Base-by-base conservation (phyloP, 331 rosid genomes). In the Cydonia oblonga region DNA sequence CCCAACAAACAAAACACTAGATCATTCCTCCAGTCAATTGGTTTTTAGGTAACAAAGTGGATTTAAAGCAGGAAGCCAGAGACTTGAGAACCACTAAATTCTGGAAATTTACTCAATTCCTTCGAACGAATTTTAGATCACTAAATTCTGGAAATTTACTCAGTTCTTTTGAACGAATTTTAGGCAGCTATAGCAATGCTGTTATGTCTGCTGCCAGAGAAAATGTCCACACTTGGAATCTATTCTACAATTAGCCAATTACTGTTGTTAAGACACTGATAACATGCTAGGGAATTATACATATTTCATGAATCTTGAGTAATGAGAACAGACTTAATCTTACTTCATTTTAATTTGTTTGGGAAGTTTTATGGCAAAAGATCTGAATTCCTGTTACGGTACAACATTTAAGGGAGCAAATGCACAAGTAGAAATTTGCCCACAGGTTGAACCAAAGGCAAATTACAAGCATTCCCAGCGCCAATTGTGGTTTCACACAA, bases 381-480 rank as follows among this genome's bases (percentile, higher is more conserved):
- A n/a, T 44, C 49, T 46, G 10, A n/a, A 20, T 46, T 40, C 15
- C 30, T 63, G 60, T 46, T 8, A 30, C 1, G 23, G 61, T 54
- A 68, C 11, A 54, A 62, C 54, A 23, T 16, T 76, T 25, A 54
- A 10, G 74, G 33, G 22, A 70, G 71, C 28, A n/a, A 38, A 54
- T 32, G 49, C 15, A 69, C 53, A 32, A 62, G 76, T 24, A 73
- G 65, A 28, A 70, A 51, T 28, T 65, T 13, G 49, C 38, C 38
- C 40, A 75, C 58, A 28, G 60, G 75, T 35, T 68, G 71, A 57
- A 60, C 68, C 16, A 76, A 60, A 76, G 9, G 51, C 14, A 10
- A 76, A 59, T 44, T 63, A 69, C 61, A 62, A 65, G 72, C 75
- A 74, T 64, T 71, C 71, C 73, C 58, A 42, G 16, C 57, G 8